A percentile compares a stretch with the other conserved stretches of the same genome.
Evolutionary conservation across 495 filamentous ascomycete species (phyloP).

Genomic region (Saxispiralis lemnorum): DNA sequence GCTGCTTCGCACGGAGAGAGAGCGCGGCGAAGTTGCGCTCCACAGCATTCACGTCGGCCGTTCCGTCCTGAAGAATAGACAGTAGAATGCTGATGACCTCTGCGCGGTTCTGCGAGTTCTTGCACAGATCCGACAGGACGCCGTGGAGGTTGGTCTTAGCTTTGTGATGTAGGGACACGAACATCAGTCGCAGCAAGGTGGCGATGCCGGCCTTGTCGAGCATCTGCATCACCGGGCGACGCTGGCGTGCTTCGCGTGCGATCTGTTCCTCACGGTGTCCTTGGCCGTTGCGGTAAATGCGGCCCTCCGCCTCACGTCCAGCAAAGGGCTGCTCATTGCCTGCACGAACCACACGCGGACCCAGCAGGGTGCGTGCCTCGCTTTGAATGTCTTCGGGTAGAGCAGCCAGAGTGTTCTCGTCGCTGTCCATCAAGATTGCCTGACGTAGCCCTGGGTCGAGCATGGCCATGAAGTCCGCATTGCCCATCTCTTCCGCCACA

Average conservation of each 20-base stretch:
- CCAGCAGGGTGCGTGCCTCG: constrained; percentile 59
- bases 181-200: constrained; percentile 88
- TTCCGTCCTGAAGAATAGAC: constrained; percentile 92
- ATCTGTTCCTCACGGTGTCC: neutral
- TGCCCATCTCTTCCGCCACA: constrained; percentile 61
- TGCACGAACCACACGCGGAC: constrained; percentile 26
- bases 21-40: constrained; percentile 89
- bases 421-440: constrained; percentile 75
- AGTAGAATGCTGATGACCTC: constrained; percentile 90
- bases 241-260: constrained; percentile 24
- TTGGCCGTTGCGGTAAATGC: neutral
- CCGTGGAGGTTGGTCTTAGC: constrained; percentile 64
- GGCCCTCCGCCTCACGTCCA: neutral
- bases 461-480: constrained; percentile 79
- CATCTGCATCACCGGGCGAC: constrained; percentile 78
- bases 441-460: constrained; percentile 72
- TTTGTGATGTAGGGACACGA: constrained; percentile 73
- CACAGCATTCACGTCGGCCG: constrained; percentile 76
- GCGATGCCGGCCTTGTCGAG: constrained; percentile 90
- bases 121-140: constrained; percentile 72
- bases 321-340: no score
- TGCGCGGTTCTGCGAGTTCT: constrained; percentile 82
- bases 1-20: constrained; percentile 74
- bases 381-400: constrained; percentile 68
- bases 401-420: constrained; percentile 72